phyloP scores from a whole-genome alignment of 2,329 filamentous ascomycete genomes.

The Aspergillus oerlinghausenensis region DNA sequence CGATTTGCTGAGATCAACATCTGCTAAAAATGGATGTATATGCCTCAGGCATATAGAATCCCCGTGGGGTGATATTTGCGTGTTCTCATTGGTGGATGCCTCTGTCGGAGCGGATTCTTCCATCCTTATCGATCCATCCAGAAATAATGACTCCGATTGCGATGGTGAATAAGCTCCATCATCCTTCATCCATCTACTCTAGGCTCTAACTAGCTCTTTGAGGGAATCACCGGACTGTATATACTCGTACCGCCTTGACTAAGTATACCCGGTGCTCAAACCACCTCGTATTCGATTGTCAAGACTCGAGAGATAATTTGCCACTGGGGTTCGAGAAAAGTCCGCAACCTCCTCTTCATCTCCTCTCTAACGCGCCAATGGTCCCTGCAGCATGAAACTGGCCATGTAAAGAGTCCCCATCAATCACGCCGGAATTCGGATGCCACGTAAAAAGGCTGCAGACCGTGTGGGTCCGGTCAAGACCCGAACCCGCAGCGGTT shows the following conservation, averaged over 20 bases:
- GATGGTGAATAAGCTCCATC: background rate
- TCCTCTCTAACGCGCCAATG: background rate
- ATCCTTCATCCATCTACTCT: background rate
- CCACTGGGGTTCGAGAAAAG: background rate
- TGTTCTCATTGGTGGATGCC: slow-evolving; percentile 1
- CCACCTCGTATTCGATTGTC: background rate
- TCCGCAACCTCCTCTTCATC: background rate
- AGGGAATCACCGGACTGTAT: background rate
- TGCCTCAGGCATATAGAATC: slow-evolving; percentile 1
- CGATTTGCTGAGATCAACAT: background rate
- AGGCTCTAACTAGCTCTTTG: background rate
- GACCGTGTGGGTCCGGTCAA: slow-evolving; percentile 33
- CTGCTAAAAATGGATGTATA: background rate
- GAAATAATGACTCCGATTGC: background rate
- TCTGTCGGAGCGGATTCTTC: slow-evolving; percentile 1
- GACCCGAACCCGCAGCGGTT: slow-evolving; percentile 38
- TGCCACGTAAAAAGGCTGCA: slow-evolving; percentile 35
- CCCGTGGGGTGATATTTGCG: background rate
- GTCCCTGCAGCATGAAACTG: slow-evolving; percentile 3
- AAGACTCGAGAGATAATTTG: background rate
- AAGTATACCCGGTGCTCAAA: background rate
- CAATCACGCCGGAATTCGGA: slow-evolving; percentile 12
- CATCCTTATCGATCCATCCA: slow-evolving; percentile 2
- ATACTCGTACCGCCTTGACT: background rate
- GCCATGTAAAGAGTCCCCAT: slow-evolving; percentile 23